Evolutionary conservation across 2,329 filamentous ascomycete genomes (phyloP), one percentile per base, ranked within the genome.

Genomic region (Clarireedia paspali): DNA sequence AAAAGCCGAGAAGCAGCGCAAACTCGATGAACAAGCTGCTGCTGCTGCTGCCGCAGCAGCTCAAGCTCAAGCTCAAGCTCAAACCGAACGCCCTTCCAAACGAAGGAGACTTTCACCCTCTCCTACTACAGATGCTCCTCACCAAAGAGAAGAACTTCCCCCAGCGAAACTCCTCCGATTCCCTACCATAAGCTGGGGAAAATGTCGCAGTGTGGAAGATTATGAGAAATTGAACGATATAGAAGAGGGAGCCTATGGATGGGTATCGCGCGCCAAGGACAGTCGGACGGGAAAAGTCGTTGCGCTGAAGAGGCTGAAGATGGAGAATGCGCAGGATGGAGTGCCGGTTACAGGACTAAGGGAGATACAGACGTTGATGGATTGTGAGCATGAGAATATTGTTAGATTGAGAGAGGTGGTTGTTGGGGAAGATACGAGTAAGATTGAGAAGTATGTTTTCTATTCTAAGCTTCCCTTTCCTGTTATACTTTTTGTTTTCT

Each of bases 171-270:
- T 95, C 2, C 72, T 96, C 44, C 83, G 87, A 10, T 91, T 95
- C 67, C 80, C 87, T 9, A 76, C 77, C 14, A 80, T 81, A 9
- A 71, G 75, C 63, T 95, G 91, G 83, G 79, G 82, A 50, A 77
- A 74, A 56, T 88, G 87, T 67, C 80, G 88, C 58, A 88, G 88
- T 68, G 87, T 95, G 26, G 87, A 92, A 67, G 86, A 89, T 67
- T 99, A 91, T 73, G 89, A 96, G 66, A 88, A 89, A 63, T 77
- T 99, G 56, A 99, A 99, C 71, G 88, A 94, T 69, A 99, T 99
- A 66, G 94, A 97, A 72, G 94, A 99, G 74, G 94, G 94, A 38
- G 91, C 91, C 7, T 99, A 99, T 71, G 94, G 94, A 47, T 92
- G 86, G 81, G 94, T 99, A 4, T 91, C 91, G 54, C 81, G 94